Base-by-base conservation (phyloP, 345 rosid genomes). In the Populus tremula region DNA sequence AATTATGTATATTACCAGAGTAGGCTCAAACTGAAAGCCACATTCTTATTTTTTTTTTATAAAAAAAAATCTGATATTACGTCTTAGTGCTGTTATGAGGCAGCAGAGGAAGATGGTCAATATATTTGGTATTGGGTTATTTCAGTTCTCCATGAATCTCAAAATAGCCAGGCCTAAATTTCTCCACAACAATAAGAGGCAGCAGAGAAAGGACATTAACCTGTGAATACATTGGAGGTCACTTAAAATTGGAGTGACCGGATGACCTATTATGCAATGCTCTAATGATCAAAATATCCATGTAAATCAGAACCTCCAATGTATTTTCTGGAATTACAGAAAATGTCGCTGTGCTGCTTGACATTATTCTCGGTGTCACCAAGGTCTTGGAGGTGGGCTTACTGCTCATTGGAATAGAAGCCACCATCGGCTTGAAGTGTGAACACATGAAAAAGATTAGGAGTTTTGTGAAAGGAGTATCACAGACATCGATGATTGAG, bases 321-420 rank as follows among this genome's bases (percentile, higher is more conserved):
- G 27, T 27, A 6, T 54, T 61, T 41, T 45, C 63, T 25, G 67
- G 38, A 49, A 49, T 36, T 70, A 66, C 50, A 63, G 16, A 47
- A 73, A 20, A 10, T 41, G 73, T 8, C 5, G 29, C 75, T 56
- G 56, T 21, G 53, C 50, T 8, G 4, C 54, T 38, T 38, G 53
- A 29, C 71, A 64, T 54, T 62, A 41, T 75, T 56, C 63, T 50
- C 72, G 56, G 50, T 64, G 76, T 78, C 59, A 36, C 43, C 47
- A 70, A 78, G 36, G 70, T 35, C 18, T 64, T 65, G 65, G 17
- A 5, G 69, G 21, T 39, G 68, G 76, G 82, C 53, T 1, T 16
- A 67, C 10, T 21, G 66, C 74, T 25, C 35, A 53, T 65, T 66
- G 50, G 74, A 59, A 39, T 67, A 71, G 38, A 23, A 12, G 25